Evolutionary conservation across 768 basidiomycete species (phyloP).

Genomic region (Multifurca ochricompacta): DNA sequence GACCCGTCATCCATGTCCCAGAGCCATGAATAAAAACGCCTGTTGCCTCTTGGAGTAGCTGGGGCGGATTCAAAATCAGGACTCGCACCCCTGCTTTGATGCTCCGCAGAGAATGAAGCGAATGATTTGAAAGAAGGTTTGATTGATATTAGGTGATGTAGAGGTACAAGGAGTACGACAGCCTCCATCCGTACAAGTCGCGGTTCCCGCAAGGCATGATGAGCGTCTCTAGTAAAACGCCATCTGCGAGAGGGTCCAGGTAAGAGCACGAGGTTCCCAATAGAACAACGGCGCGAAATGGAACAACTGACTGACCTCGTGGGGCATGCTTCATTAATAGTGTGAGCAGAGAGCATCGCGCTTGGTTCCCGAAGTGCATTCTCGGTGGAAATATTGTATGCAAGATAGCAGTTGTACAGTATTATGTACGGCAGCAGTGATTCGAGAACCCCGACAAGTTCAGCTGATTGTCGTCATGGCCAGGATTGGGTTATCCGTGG

Average conservation of each 20-base stretch:
- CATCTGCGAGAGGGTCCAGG: neutral
- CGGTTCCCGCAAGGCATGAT: neutral
- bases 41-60: conserved; percentile 8
- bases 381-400: neutral
- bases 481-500: conserved; percentile 6
- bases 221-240: neutral
- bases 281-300: neutral
- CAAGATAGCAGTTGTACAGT: neutral
- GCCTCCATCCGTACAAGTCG: neutral
- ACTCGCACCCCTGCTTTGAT: conserved; percentile 1
- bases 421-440: conserved; percentile 4
- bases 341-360: neutral
- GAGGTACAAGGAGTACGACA: neutral
- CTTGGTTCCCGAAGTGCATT: neutral
- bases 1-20: neutral
- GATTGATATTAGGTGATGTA: conserved; percentile 15
- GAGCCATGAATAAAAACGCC: neutral
- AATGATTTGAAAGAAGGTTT: conserved; percentile 13
- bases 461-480: conserved; percentile 6
- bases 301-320: neutral
- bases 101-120: conserved; percentile 10
- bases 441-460: conserved; percentile 3
- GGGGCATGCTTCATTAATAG: neutral
- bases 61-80: neutral
- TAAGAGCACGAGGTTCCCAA: neutral